Evolutionary conservation across 1,139 yeast genomes (phyloP), one percentile per base, ranked within the genome.

Genomic region (Taphrina flavorubra): DNA sequence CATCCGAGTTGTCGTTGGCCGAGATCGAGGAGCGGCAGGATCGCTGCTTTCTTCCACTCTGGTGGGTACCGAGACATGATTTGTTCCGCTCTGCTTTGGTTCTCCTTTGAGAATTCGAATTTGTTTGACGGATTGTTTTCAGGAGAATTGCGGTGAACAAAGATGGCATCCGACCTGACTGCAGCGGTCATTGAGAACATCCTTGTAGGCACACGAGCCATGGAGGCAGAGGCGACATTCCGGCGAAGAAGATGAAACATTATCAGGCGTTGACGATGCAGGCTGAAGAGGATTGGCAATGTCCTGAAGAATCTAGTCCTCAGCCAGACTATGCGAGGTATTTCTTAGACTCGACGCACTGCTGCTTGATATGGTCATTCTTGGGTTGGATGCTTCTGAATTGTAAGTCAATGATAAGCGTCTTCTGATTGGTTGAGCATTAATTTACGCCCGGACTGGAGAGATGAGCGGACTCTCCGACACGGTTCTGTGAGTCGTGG

Each of bases 1-100:
- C 88, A 90, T 0, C 97, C 97, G 70, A 83, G 82, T 80, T 90
- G 97, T 77, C 96, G 89, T 80, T 90, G 97, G 58, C 96, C 97
- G 74, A 90, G 82, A 77, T 90, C 96, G 74, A 90, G 83, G 71
- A 90, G 82, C 20, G 96, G 96, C 96, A 90, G 89, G 72, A 87
- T 87, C 3, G 97, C 96, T 37, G 89, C 91, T 79, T 90, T 90
- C 78, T 90, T 90, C 80, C 90, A 90, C 78, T 90, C 94, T 56
- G 90, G 83, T 37, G 97, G 97, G 46, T 72, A 69, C 2, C 70
- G 62, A 7, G 66, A 44, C 25, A 90, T 83, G 76, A 90, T 85
- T 73, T 85, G 89, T 71, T 88, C 82, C 25, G 96, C 96, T 74
- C 91, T 82, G 74, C 83, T 81, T 76, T 81, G 76, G 81, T 89